Evolutionary conservation across 331 rosid species (phyloP).

Genomic region (Erythrophleum ivorense): DNA sequence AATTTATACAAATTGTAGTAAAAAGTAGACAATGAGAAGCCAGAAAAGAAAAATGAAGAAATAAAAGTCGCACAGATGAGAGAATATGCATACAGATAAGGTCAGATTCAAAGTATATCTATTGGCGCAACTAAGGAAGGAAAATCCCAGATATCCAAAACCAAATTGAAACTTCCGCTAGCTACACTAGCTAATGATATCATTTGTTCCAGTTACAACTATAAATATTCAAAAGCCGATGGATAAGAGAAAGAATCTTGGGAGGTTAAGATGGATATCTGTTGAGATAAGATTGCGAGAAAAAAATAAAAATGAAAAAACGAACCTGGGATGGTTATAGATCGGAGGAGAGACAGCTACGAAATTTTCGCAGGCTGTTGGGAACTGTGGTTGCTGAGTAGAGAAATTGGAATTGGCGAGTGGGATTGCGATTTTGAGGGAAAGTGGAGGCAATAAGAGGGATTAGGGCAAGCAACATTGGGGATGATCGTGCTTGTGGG

Average conservation of each 20-base stretch:
- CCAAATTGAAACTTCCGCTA: too few relatives aligned
- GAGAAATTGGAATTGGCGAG: not conserved
- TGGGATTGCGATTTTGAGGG: not conserved
- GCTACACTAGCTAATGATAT: too few relatives aligned
- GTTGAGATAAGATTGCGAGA: too few relatives aligned
- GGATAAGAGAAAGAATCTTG: too few relatives aligned
- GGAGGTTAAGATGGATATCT: too few relatives aligned
- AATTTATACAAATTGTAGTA: too few relatives aligned
- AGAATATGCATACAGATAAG: not conserved
- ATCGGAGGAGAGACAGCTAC: not conserved
- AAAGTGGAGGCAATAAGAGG: not conserved
- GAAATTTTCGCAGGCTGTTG: not conserved
- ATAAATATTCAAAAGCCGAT: not conserved
- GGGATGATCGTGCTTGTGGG: not conserved
- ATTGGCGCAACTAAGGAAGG: too few relatives aligned
- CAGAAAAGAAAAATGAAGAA: too few relatives aligned
- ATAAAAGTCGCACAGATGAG: not conserved
- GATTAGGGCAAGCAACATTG: not conserved
- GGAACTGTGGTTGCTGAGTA: too few relatives aligned
- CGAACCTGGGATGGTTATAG: not conserved
- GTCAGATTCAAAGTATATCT: not conserved
- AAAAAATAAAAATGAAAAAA: too few relatives aligned
- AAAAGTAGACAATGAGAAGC: too few relatives aligned
- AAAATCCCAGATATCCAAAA: not conserved
- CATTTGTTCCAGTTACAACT: too few relatives aligned